phyloP scores from a whole-genome alignment of 2,329 filamentous ascomycete genomes.

The Erysiphe neolycopersici region DNA sequence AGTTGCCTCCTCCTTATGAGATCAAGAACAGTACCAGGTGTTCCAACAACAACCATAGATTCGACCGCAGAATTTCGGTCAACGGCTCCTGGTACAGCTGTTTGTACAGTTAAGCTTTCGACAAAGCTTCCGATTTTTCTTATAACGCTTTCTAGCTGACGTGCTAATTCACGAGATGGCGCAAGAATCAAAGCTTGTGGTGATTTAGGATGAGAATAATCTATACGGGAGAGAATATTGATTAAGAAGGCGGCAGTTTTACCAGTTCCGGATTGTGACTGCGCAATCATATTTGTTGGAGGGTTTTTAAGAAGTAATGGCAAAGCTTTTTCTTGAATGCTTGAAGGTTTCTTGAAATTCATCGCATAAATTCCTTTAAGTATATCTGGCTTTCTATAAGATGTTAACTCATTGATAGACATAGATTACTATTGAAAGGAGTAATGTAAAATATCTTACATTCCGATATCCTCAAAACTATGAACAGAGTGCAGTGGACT shows the following conservation, averaged over 20 bases:
- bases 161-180: constrained; percentile 78
- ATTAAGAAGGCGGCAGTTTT: constrained; percentile 95
- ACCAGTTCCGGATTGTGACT: constrained; percentile 92
- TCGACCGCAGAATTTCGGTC: constrained; percentile 41
- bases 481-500: constrained; percentile 70
- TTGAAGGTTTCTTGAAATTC: constrained; percentile 84
- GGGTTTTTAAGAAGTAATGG: constrained; percentile 69
- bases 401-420: constrained; percentile 4
- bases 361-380: constrained; percentile 53
- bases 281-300: constrained; percentile 83
- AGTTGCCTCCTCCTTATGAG: constrained; percentile 54
- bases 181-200: constrained; percentile 79
- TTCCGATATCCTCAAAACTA: constrained; percentile 58
- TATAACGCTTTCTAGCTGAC: constrained; percentile 76
- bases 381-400: constrained; percentile 28
- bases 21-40: constrained; percentile 79
- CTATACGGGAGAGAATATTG: constrained; percentile 67
- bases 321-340: constrained; percentile 87
- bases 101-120: constrained; percentile 44
- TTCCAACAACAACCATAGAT: constrained; percentile 68
- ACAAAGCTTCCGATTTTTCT: constrained; percentile 65
- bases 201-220: constrained; percentile 36
- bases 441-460: constrained; percentile 28
- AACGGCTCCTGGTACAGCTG: constrained; percentile 57
- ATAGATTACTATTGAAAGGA: background rate